Percentiles rank a stretch among this genome's conserved stretches.
Evolutionary conservation across 2,329 filamentous ascomycete genomes (phyloP).

Genomic region (Aspergillus eucalypticola): DNA sequence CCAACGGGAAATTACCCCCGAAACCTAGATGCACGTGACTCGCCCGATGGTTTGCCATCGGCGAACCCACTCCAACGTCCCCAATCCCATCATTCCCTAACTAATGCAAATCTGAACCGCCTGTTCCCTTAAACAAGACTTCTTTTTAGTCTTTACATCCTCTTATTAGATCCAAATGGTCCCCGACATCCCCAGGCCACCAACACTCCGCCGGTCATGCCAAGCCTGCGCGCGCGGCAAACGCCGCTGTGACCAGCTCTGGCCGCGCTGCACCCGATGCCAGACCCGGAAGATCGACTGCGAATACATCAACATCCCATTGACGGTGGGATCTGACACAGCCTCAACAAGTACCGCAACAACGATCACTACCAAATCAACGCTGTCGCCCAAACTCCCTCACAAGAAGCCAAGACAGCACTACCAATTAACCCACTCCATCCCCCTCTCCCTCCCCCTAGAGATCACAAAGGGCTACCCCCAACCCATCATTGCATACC

Average conservation of each 20-base stretch:
- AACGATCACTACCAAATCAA: neutral
- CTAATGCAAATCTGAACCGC: neutral
- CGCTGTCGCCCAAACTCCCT: too few species aligned
- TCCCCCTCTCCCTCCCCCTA: constrained; percentile 17
- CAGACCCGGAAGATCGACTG: constrained; percentile 22
- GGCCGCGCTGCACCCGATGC: constrained; percentile 29
- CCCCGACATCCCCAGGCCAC: neutral
- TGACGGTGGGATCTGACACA: constrained; percentile 8
- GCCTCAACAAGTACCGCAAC: neutral
- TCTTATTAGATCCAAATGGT: neutral
- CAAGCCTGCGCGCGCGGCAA: constrained; percentile 30
- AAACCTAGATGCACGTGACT: neutral
- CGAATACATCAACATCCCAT: constrained; percentile 28
- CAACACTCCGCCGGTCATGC: constrained; percentile 30
- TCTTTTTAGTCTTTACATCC: neutral
- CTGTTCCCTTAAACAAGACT: neutral
- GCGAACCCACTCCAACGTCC: neutral
- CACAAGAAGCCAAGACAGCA: too few species aligned
- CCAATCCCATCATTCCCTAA: neutral
- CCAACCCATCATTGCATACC: constrained; percentile 20
- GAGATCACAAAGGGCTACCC: constrained; percentile 29
- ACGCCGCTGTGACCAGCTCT: constrained; percentile 30
- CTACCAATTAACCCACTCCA: neutral
- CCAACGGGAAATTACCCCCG: neutral
- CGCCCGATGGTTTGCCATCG: neutral